These are phyloP conservation scores for Colletotrichum lindemuthianum DNA, from an alignment of 2,329 filamentous ascomycete species.

Conservation along the genomic window DNA sequence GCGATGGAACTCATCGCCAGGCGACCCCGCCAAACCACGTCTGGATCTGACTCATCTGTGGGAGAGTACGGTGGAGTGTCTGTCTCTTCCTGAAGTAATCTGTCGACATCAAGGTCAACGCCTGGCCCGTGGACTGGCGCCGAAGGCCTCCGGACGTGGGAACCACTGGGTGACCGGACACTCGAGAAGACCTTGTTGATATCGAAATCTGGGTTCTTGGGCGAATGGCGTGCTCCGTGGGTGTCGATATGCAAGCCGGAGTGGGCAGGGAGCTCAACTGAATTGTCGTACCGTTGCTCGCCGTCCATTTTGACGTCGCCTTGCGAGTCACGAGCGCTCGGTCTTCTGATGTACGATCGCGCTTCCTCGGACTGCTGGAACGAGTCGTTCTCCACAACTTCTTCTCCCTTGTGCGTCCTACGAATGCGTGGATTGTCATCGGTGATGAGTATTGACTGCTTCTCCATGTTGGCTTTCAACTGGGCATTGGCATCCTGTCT, in stretches of 20 bases:
- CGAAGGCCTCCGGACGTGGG: constrained; percentile 59
- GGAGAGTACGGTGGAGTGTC: constrained; percentile 87
- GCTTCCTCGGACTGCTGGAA: constrained; percentile 46
- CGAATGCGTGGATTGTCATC: constrained; percentile 81
- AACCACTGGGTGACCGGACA: constrained; percentile 76
- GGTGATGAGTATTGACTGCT: constrained; percentile 85
- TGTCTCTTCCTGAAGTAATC: constrained; percentile 82
- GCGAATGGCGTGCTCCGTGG: constrained; percentile 58
- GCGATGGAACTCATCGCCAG: constrained; percentile 82
- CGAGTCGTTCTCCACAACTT: constrained; percentile 83
- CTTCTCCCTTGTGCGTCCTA: constrained; percentile 94
- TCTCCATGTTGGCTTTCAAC: constrained; percentile 81
- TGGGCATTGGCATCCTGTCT: constrained; percentile 80
- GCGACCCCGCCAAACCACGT: constrained; percentile 81
- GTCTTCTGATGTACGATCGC: constrained; percentile 49
- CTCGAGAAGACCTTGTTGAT: constrained; percentile 87
- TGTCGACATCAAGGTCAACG: constrained; percentile 89
- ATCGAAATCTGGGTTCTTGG: constrained; percentile 73
- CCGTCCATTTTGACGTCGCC: constrained; percentile 30
- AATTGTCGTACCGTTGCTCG: constrained; percentile 21
- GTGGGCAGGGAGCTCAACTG: constrained; percentile 42
- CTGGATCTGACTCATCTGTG: constrained; percentile 76
- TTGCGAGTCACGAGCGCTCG: constrained; percentile 43
- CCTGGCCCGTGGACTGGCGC: constrained; percentile 66
- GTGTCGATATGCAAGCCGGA: constrained; percentile 55